phyloP scores from a whole-genome alignment of 352 stramenopile genomes.

The Pythium aphanidermatum region DNA sequence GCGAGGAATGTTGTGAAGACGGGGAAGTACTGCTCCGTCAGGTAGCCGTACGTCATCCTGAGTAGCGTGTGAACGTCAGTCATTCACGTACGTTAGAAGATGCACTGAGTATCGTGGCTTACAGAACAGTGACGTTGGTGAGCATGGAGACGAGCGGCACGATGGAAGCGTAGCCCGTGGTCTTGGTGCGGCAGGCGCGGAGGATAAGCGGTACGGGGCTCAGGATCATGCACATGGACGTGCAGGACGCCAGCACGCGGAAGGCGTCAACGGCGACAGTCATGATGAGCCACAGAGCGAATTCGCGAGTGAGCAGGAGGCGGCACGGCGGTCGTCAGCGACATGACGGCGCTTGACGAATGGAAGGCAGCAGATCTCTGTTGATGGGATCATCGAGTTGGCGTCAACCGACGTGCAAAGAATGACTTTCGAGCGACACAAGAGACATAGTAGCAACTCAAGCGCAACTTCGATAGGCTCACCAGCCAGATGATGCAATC shows the following conservation, averaged over 20 bases:
- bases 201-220: slow-evolving; percentile 33
- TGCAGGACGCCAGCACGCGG: slow-evolving; percentile 25
- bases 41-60: slow-evolving; percentile 30
- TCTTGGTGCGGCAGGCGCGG: slow-evolving; percentile 22
- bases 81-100: too few species aligned
- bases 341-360: too few species aligned
- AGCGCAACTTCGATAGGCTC: too few species aligned
- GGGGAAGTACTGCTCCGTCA: slow-evolving; percentile 32
- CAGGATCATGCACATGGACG: slow-evolving; percentile 31
- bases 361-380: too few species aligned
- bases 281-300: slow-evolving; percentile 10
- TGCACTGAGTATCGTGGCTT: too few species aligned
- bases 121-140: slow-evolving; percentile 32
- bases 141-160: slow-evolving; percentile 44
- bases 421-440: too few species aligned
- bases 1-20: slow-evolving; percentile 38
- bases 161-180: slow-evolving; percentile 36
- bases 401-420: too few species aligned
- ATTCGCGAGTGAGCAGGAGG: not conserved
- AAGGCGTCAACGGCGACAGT: slow-evolving; percentile 31
- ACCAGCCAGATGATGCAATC: too few species aligned
- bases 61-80: too few species aligned
- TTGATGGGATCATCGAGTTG: too few species aligned
- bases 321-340: not conserved
- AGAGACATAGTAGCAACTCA: too few species aligned